phyloP scores from a whole-genome alignment of 2,329 filamentous ascomycete genomes.

The Calonectria hongkongensis region DNA sequence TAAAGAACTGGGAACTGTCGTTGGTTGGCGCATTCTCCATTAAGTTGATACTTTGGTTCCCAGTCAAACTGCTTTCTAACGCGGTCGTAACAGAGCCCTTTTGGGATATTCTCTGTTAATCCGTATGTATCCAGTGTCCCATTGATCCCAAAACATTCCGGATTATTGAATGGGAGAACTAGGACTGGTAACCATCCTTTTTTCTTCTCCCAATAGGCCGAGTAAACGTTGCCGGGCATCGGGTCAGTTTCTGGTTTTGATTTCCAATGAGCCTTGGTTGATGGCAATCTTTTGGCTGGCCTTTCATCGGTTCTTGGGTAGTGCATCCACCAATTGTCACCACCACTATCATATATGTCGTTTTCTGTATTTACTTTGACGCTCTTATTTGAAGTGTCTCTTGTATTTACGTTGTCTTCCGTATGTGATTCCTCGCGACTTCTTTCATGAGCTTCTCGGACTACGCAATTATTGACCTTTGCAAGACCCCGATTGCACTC shows the following conservation, averaged over 20 bases:
- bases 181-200: not conserved
- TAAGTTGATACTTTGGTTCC: not conserved
- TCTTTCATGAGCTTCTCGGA: not conserved
- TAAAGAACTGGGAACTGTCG: constrained; percentile 37
- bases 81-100: constrained; percentile 18
- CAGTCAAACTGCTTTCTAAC: not conserved
- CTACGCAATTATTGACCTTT: constrained; percentile 15
- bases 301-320: too few species aligned
- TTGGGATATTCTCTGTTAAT: not conserved
- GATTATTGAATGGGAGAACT: not conserved
- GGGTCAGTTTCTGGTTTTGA: not conserved
- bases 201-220: not conserved
- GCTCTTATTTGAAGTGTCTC: too few species aligned
- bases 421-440: too few species aligned
- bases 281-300: too few species aligned
- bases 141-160: not conserved
- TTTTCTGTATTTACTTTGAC: too few species aligned
- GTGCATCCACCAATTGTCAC: too few species aligned
- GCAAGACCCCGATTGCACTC: not conserved
- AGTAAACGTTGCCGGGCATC: constrained; percentile 32
- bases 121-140: not conserved
- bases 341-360: too few species aligned
- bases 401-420: too few species aligned
- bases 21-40: accelerated
- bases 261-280: too few species aligned